A percentile compares a stretch with the other conserved stretches of the same genome.
phyloP scores from a whole-genome alignment of 805 yeast species.

The Tetrapisispora fleetii region DNA sequence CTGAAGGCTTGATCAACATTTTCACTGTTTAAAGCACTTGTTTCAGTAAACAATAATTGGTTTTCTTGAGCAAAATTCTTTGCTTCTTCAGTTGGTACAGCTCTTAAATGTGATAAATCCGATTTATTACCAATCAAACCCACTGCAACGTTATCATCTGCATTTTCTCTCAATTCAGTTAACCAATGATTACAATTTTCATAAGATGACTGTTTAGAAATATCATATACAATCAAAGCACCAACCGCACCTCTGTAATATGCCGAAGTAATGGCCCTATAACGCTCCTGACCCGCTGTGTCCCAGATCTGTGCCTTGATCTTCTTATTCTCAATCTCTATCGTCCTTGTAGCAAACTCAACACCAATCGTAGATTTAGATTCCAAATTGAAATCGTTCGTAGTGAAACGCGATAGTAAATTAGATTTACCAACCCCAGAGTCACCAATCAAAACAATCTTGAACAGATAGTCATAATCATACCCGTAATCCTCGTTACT shows the following conservation, averaged over 20 bases:
- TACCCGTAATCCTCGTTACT: slow-evolving; percentile 55
- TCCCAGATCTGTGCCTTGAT: slow-evolving; percentile 95
- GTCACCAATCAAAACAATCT: slow-evolving; percentile 90
- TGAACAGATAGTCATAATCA: slow-evolving; percentile 88
- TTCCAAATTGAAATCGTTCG: slow-evolving; percentile 92
- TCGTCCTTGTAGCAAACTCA: slow-evolving; percentile 93
- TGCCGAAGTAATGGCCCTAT: slow-evolving; percentile 95
- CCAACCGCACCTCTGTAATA: slow-evolving; percentile 98
- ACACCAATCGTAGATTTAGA: slow-evolving; percentile 94
- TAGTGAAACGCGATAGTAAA: slow-evolving; percentile 83
- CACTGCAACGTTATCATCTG: slow-evolving; percentile 88
- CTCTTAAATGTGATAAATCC: slow-evolving; percentile 85
- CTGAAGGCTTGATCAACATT: slow-evolving; percentile 93
- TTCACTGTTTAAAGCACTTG: slow-evolving; percentile 87
- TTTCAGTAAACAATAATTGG: slow-evolving; percentile 86
- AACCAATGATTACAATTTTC: slow-evolving; percentile 83
- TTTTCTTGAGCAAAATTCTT: slow-evolving; percentile 89
- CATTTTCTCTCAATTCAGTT: slow-evolving; percentile 84
- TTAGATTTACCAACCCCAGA: slow-evolving; percentile 97
- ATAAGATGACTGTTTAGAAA: slow-evolving; percentile 79
- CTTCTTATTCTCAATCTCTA: slow-evolving; percentile 74
- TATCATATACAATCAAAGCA: slow-evolving; percentile 90
- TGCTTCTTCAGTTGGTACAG: slow-evolving; percentile 97
- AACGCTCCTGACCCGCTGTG: slow-evolving; percentile 98
- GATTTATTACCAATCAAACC: slow-evolving; percentile 89